Conservation (phyloP, 1,284 basidiomycete genomes). For the Grifola frondosa region DNA sequence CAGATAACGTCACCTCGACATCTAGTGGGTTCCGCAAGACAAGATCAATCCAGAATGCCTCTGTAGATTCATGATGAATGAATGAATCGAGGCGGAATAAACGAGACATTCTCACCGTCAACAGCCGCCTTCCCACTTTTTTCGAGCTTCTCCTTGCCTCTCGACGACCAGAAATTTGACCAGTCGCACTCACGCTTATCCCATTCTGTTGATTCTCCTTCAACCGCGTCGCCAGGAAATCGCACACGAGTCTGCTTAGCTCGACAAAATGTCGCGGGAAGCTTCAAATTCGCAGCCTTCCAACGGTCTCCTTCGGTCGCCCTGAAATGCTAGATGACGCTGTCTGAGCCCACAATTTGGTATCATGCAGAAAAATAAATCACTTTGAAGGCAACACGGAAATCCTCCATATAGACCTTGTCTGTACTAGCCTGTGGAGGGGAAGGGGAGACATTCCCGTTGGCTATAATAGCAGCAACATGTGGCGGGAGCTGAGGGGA, state of each 20-base stretch:
- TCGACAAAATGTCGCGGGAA: constrained; percentile 62
- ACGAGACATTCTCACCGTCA: constrained; percentile 48
- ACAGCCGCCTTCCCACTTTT: constrained; percentile 58
- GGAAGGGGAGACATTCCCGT: constrained; percentile 18
- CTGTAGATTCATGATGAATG: constrained; percentile 37
- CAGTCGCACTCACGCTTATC: constrained; percentile 61
- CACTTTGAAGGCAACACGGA: constrained; percentile 74
- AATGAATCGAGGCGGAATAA: no score
- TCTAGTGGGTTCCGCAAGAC: constrained; percentile 67
- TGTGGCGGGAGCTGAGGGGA: constrained; percentile 14
- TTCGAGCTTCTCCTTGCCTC: constrained; percentile 51
- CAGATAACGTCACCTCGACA: constrained; percentile 62
- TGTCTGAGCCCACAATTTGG: neutral
- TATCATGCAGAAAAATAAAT: constrained; percentile 14
- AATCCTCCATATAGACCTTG: constrained; percentile 74
- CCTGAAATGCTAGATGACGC: constrained; percentile 55
- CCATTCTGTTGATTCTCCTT: constrained; percentile 53
- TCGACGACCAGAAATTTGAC: constrained; percentile 57
- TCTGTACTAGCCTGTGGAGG: constrained; percentile 40
- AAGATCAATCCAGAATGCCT: constrained; percentile 75
- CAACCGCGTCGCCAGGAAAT: constrained; percentile 47
- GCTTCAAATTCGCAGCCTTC: constrained; percentile 42
- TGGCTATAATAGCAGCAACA: constrained; percentile 11
- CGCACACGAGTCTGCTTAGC: constrained; percentile 53
- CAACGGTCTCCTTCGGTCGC: constrained; percentile 46